Conservation (phyloP, 140 eudicot species). For the Stevia rebaudiana region DNA sequence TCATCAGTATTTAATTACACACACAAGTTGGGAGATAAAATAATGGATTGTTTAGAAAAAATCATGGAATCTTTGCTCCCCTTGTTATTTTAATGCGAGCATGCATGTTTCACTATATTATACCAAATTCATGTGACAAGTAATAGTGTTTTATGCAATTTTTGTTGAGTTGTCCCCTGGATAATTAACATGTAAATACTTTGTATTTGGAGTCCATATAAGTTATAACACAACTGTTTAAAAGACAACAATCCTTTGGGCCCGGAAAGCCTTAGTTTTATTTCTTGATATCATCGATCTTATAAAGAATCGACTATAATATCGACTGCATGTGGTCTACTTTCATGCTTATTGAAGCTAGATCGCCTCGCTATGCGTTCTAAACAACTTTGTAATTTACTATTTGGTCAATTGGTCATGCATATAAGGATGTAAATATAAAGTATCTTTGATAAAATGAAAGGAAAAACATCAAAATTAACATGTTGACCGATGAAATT, state of each 20-base stretch:
- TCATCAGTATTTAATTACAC: constrained; percentile 3
- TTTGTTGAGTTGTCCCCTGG: constrained; percentile 33
- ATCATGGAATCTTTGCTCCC: constrained; percentile 4
- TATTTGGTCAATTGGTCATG: too few species aligned
- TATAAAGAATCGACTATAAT: background rate
- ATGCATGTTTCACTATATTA: constrained; percentile 25
- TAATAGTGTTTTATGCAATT: constrained; percentile 25
- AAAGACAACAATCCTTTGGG: constrained; percentile 23
- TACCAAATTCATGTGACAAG: constrained; percentile 33
- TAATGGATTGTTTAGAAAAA: constrained; percentile 9
- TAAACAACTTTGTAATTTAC: background rate
- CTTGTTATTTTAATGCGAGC: constrained; percentile 20
- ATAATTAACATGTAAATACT: background rate
- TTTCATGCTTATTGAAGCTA: background rate
- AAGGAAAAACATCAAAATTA: too few species aligned
- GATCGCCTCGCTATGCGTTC: background rate
- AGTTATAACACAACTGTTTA: constrained; percentile 21
- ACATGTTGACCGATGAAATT: too few species aligned
- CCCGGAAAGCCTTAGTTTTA: constrained; percentile 17
- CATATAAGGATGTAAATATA: too few species aligned
- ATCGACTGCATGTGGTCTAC: background rate
- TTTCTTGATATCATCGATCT: constrained; percentile 5
- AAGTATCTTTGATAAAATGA: too few species aligned
- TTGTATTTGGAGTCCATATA: constrained; percentile 8
- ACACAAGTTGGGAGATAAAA: constrained; percentile 12